Evolutionary conservation across 2,329 filamentous ascomycete species (phyloP).

Genomic region (Trichoderma brevicompactum): DNA sequence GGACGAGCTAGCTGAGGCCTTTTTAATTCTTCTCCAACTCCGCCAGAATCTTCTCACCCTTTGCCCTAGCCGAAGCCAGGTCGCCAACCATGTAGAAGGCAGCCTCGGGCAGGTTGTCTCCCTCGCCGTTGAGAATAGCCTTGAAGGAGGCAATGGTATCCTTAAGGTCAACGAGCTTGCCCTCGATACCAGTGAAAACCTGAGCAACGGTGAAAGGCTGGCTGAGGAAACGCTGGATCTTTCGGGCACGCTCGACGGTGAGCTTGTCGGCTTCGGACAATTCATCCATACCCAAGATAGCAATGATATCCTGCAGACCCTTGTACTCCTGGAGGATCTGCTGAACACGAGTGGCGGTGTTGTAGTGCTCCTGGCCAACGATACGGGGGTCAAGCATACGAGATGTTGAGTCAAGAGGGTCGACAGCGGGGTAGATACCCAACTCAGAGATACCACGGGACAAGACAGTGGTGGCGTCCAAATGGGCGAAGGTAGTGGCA

Average conservation of each 20-base stretch:
- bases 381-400: conserved; percentile 99
- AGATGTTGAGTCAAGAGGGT: conserved; percentile 98
- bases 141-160: conserved; percentile 98
- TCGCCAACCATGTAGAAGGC: conserved; percentile 98
- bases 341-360: conserved; percentile 91
- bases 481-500: conserved; percentile 98
- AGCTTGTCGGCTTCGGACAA: conserved; percentile 99
- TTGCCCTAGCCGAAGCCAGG: conserved; percentile 86
- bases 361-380: conserved; percentile 97
- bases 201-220: conserved; percentile 93
- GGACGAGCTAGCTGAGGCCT: conserved; percentile 44
- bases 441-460: conserved; percentile 99
- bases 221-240: conserved; percentile 99
- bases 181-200: conserved; percentile 92
- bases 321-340: conserved; percentile 99
- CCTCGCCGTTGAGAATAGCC: conserved; percentile 92
- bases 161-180: conserved; percentile 96
- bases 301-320: conserved; percentile 99
- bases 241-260: conserved; percentile 99
- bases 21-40: conserved; percentile 74
- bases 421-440: conserved; percentile 99
- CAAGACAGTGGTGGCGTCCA: conserved; percentile 99
- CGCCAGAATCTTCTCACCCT: conserved; percentile 99
- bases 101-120: conserved; percentile 93
- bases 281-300: conserved; percentile 99